Conservation (phyloP, 1,284 basidiomycete species). For the Gymnopus androsaceus region DNA sequence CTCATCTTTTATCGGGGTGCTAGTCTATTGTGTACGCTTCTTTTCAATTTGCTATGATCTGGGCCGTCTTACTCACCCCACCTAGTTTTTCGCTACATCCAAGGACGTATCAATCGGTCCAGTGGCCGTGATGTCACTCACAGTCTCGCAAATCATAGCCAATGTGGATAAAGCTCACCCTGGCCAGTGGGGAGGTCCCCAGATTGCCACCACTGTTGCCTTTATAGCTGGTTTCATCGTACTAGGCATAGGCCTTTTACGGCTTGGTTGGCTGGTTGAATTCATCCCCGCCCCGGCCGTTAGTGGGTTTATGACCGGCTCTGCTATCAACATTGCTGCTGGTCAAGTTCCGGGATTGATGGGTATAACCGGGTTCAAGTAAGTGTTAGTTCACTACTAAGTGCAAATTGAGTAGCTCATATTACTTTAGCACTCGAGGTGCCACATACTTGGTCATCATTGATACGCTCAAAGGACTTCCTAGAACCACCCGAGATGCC, state of each 20-base stretch:
- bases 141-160: constrained; percentile 81
- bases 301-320: constrained; percentile 91
- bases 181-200: constrained; percentile 58
- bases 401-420: background rate
- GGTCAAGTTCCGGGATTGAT: constrained; percentile 87
- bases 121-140: constrained; percentile 96
- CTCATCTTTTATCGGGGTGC: constrained; percentile 90
- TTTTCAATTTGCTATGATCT: constrained; percentile 9
- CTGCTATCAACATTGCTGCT: constrained; percentile 84
- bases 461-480: constrained; percentile 86
- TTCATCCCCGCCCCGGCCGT: constrained; percentile 93
- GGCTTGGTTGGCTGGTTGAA: constrained; percentile 94
- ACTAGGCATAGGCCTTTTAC: constrained; percentile 89
- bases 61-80: constrained; percentile 17
- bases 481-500: constrained; percentile 75
- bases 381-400: constrained; percentile 28
- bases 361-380: constrained; percentile 84
- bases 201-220: constrained; percentile 86
- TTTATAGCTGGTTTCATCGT: constrained; percentile 93
- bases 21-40: constrained; percentile 72
- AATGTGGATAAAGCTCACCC: constrained; percentile 59
- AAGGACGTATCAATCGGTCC: constrained; percentile 97
- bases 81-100: constrained; percentile 87
- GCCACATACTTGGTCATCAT: constrained; percentile 89
- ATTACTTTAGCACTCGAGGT: constrained; percentile 57